phyloP scores from a whole-genome alignment of 1,139 yeast genomes.

The Hemisphaericaspora xylofermentans region DNA sequence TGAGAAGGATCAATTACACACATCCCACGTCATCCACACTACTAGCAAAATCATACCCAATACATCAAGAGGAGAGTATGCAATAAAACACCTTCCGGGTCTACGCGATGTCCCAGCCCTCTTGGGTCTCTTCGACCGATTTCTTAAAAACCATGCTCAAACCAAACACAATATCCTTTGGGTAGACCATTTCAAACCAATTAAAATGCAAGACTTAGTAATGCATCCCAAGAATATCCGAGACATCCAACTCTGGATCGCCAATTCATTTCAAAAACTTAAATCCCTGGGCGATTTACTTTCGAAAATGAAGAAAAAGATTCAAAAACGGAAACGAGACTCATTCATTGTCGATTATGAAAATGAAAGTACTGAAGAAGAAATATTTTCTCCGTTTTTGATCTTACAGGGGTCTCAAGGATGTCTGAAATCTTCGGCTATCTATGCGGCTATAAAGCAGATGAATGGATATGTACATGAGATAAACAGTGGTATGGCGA shows the following conservation, averaged over 20 bases:
- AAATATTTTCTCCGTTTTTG: constrained; percentile 56
- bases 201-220: constrained; percentile 33
- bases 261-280: constrained; percentile 42
- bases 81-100: constrained; percentile 15
- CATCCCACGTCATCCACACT: not conserved
- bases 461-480: constrained; percentile 78
- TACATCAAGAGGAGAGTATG: constrained; percentile 6
- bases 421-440: constrained; percentile 74
- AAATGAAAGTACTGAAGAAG: constrained; percentile 29
- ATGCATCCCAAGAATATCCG: constrained; percentile 22
- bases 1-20: not conserved
- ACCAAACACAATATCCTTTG: constrained; percentile 26
- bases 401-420: constrained; percentile 74
- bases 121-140: constrained; percentile 21
- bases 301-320: constrained; percentile 21
- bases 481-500: constrained; percentile 67
- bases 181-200: constrained; percentile 48
- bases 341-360: constrained; percentile 30
- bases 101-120: constrained; percentile 17
- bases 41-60: not conserved
- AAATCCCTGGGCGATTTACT: constrained; percentile 30
- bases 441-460: constrained; percentile 67
- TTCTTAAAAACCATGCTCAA: constrained; percentile 11
- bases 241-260: constrained; percentile 47
- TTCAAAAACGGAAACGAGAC: constrained; percentile 15